A percentile compares a stretch with the other conserved stretches of the same genome.
These are phyloP conservation scores for Parietichytrium sp. DNA, from an alignment of 108 stramenopile genomes.

Conservation along the genomic window DNA sequence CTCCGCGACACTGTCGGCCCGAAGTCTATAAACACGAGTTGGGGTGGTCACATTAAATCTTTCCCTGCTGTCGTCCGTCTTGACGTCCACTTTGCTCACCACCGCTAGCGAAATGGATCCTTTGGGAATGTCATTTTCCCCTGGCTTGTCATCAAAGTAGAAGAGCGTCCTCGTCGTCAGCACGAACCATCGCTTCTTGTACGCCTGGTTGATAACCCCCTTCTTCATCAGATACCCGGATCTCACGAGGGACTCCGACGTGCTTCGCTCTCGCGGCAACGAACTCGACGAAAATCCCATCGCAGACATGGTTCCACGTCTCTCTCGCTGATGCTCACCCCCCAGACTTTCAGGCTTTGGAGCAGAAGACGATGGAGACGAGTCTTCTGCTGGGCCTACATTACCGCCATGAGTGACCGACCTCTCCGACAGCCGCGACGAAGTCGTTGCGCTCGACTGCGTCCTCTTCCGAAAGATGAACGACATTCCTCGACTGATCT, in stretches of 20 bases:
- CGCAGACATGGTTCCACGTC: neutral
- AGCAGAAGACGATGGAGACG: too few species aligned
- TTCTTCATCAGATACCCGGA: constrained; percentile 17
- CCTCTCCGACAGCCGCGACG: neutral
- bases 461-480: neutral
- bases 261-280: neutral
- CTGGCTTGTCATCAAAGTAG: constrained; percentile 37
- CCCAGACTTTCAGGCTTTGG: constrained; percentile 16
- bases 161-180: constrained; percentile 25
- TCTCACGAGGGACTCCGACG: neutral
- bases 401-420: neutral
- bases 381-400: neutral
- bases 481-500: too few species aligned
- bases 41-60: constrained; percentile 1
- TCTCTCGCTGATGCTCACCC: constrained; percentile 3
- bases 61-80: neutral
- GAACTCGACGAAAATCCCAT: neutral
- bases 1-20: neutral
- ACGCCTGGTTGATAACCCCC: constrained; percentile 29
- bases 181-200: constrained; percentile 18
- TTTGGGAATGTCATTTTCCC: neutral
- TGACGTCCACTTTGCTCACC: neutral
- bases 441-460: neutral
- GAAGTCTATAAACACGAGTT: neutral
- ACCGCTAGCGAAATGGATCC: neutral